Percentiles rank a stretch among this genome's conserved stretches.
phyloP scores from a whole-genome alignment of 345 rosid species.

The Brassica juncea region DNA sequence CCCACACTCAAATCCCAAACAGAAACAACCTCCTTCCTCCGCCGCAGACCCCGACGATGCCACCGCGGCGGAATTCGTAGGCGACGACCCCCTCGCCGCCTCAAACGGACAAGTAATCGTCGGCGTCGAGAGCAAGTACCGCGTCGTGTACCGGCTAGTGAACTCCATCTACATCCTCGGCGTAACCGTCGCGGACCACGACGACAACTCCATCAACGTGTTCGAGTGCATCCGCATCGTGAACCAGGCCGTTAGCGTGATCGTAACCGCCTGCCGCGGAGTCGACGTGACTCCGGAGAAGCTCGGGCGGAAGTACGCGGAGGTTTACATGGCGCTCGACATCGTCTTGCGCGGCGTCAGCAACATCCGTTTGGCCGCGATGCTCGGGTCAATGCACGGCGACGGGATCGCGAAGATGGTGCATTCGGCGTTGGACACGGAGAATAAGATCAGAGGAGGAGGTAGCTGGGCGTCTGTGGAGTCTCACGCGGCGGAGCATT shows the following conservation, averaged over 20 bases:
- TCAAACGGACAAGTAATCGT: constrained; percentile 95
- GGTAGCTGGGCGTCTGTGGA: constrained; percentile 69
- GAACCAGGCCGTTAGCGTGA: constrained; percentile 93
- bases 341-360: constrained; percentile 96
- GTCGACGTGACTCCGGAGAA: constrained; percentile 97
- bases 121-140: constrained; percentile 94
- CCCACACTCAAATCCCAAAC: constrained; percentile 33
- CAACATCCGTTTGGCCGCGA: constrained; percentile 83
- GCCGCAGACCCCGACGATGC: constrained; percentile 45
- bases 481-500: constrained; percentile 64
- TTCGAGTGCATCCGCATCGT: constrained; percentile 96
- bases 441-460: constrained; percentile 90
- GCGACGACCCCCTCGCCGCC: constrained; percentile 96
- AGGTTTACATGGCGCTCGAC: constrained; percentile 96
- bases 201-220: constrained; percentile 70
- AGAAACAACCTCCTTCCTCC: constrained; percentile 21
- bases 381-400: constrained; percentile 95
- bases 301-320: constrained; percentile 84
- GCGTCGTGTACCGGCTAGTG: constrained; percentile 91
- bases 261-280: constrained; percentile 96
- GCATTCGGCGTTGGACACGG: constrained; percentile 86
- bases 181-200: constrained; percentile 79
- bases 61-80: constrained; percentile 55
- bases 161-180: constrained; percentile 93
- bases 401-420: constrained; percentile 99